Evolutionary conservation across 2,329 filamentous ascomycete genomes (phyloP).

Genomic region (Aschersonia sp.): DNA sequence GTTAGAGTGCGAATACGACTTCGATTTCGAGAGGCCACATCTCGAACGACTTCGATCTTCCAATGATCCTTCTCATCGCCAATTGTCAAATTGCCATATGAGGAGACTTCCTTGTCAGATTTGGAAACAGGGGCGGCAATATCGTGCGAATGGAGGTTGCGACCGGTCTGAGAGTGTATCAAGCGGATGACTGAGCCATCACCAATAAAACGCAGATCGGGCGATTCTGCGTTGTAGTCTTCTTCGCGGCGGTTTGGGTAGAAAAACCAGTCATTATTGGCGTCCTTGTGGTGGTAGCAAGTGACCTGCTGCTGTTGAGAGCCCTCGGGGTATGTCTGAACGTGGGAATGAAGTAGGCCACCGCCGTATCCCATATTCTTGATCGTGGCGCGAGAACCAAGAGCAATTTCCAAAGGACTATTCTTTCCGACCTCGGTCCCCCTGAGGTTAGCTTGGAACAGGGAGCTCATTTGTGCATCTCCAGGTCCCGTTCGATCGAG

Average conservation of each 20-base stretch:
- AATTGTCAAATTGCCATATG: slow-evolving; percentile 87
- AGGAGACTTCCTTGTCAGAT: slow-evolving; percentile 82
- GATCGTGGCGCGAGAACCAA: slow-evolving; percentile 78
- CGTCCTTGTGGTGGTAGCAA: slow-evolving; percentile 98
- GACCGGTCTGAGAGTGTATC: slow-evolving; percentile 88
- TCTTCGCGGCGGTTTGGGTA: slow-evolving; percentile 76
- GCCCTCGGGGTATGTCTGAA: slow-evolving; percentile 91
- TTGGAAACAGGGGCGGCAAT: slow-evolving; percentile 84
- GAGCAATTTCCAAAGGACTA: slow-evolving; percentile 82
- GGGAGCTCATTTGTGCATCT: slow-evolving; percentile 98
- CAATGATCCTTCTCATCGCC: slow-evolving; percentile 98
- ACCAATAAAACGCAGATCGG: slow-evolving; percentile 57
- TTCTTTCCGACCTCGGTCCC: slow-evolving; percentile 91
- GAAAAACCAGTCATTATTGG: slow-evolving; percentile 99
- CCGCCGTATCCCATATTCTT: slow-evolving; percentile 99
- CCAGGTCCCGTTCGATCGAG: slow-evolving; percentile 88
- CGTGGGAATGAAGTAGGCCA: slow-evolving; percentile 87
- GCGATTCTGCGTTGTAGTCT: slow-evolving; percentile 56
- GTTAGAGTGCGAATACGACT: slow-evolving; percentile 82
- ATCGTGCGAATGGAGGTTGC: slow-evolving; percentile 90
- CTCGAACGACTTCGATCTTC: slow-evolving; percentile 80
- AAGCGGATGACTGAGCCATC: slow-evolving; percentile 71
- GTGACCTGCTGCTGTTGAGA: slow-evolving; percentile 93
- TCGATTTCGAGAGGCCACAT: slow-evolving; percentile 75
- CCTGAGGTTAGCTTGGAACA: slow-evolving; percentile 93